A percentile compares a stretch with the other conserved stretches of the same genome.
These are phyloP conservation scores for Ceratobasidium sp. DNA, from an alignment of 1,284 basidiomycete species.

Conservation along the genomic window DNA sequence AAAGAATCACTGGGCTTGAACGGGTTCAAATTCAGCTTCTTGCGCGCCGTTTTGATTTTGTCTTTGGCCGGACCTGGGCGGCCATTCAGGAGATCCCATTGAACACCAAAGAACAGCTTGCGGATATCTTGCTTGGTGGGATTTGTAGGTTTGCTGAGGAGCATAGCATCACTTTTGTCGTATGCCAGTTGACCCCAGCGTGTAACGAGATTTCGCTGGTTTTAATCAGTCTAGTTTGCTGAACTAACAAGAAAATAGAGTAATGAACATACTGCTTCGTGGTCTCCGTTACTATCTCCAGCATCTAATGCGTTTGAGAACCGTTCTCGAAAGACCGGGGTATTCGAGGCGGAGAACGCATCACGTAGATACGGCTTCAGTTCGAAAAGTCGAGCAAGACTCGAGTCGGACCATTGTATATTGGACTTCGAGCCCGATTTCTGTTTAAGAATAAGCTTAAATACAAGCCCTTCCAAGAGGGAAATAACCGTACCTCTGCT, in stretches of 20 bases:
- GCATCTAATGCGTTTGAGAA: neutral
- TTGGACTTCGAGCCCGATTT: neutral
- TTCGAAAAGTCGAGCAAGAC: neutral
- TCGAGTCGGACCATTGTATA: slow-evolving; percentile 23
- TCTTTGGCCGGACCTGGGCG: neutral
- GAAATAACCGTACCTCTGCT: neutral
- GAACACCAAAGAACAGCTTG: neutral
- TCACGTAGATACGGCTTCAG: neutral
- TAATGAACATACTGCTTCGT: neutral
- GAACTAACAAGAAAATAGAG: neutral
- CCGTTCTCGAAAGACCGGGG: neutral
- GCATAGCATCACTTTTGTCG: neutral
- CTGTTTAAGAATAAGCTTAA: neutral
- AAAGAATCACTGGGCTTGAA: neutral
- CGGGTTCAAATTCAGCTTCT: neutral
- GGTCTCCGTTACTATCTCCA: neutral
- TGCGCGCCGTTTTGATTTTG: slow-evolving; percentile 3
- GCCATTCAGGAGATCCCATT: neutral
- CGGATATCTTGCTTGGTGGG: neutral
- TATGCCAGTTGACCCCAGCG: slow-evolving; percentile 7
- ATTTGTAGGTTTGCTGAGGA: no score
- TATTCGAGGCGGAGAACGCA: neutral
- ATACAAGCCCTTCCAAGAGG: neutral
- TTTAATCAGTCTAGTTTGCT: neutral
- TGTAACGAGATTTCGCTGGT: slow-evolving; percentile 8